Percentiles rank a stretch among this genome's conserved stretches.
Conservation (phyloP, 176 grass and related monocot genomes). For the Musa beccarii region DNA sequence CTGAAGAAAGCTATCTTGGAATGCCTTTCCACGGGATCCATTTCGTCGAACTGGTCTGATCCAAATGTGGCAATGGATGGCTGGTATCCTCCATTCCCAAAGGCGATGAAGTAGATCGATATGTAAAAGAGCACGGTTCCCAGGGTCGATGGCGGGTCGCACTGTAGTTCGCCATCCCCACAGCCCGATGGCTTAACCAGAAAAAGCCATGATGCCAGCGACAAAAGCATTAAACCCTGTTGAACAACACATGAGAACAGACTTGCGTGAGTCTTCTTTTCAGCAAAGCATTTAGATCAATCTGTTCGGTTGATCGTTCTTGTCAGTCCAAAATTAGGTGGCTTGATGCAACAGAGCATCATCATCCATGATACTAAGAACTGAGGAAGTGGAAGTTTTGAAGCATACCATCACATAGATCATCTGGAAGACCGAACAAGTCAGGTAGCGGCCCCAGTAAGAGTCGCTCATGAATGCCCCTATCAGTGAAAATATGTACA, state of each 20-base stretch:
- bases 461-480: slow-evolving; percentile 86
- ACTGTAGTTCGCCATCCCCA: slow-evolving; percentile 32
- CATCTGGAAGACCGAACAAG: slow-evolving; percentile 65
- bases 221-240: slow-evolving; percentile 59
- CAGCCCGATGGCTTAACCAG: slow-evolving; percentile 66
- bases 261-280: no score
- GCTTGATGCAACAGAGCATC: no score
- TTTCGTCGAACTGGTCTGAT: slow-evolving; percentile 84
- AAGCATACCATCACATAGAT: slow-evolving; percentile 59
- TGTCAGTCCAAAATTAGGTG: no score
- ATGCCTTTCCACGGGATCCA: slow-evolving; percentile 38
- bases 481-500: slow-evolving; percentile 79
- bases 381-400: no score
- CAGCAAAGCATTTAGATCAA: no score
- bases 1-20: slow-evolving; percentile 86
- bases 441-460: slow-evolving; percentile 84
- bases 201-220: slow-evolving; percentile 56
- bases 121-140: slow-evolving; percentile 59
- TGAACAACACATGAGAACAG: neutral
- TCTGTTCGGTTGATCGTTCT: no score
- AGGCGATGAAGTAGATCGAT: slow-evolving; percentile 77
- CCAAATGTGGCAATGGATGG: slow-evolving; percentile 76
- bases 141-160: slow-evolving; percentile 36
- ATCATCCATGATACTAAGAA: no score
- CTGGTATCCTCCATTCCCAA: slow-evolving; percentile 83